Evolutionary conservation across 2,329 filamentous ascomycete species (phyloP).

Genomic region (Xylariaceae sp.): DNA sequence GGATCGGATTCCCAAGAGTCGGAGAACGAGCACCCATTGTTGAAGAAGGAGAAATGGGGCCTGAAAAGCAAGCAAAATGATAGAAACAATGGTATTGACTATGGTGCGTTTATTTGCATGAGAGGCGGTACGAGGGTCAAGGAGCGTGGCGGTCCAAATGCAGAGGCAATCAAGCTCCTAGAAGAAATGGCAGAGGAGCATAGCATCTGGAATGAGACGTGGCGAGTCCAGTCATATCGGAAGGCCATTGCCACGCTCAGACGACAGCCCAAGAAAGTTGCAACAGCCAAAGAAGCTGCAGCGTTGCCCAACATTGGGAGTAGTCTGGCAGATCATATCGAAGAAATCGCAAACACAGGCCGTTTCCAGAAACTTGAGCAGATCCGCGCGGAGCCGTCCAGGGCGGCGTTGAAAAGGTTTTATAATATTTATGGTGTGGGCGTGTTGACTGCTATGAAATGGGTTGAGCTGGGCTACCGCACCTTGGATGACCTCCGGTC

Average conservation of each 20-base stretch:
- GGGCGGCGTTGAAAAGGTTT: conserved; percentile 64
- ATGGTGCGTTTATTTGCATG: conserved; percentile 53
- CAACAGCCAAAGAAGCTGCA: conserved; percentile 65
- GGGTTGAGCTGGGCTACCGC: conserved; percentile 70
- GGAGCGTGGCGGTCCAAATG: conserved; percentile 62
- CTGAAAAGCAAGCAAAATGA: neutral
- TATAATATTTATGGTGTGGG: conserved; percentile 78
- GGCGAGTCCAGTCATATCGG: conserved; percentile 71
- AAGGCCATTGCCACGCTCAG: conserved; percentile 71
- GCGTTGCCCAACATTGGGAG: conserved; percentile 64
- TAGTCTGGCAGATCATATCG: conserved; percentile 77
- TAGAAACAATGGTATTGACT: conserved; percentile 23
- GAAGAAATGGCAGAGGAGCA: conserved; percentile 79
- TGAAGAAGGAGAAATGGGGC: conserved; percentile 7
- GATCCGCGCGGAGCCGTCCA: conserved; percentile 61
- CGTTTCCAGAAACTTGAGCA: conserved; percentile 68
- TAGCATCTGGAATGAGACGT: conserved; percentile 67
- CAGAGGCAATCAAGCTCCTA: conserved; percentile 68
- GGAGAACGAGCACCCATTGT: conserved; percentile 4
- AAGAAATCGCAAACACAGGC: conserved; percentile 78
- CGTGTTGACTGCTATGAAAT: conserved; percentile 62
- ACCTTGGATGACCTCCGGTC: conserved; percentile 67
- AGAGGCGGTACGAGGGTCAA: conserved; percentile 45
- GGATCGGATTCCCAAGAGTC: neutral
- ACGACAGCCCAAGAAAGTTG: conserved; percentile 59